These are phyloP conservation scores for Pythium aquatile DNA, from an alignment of 352 stramenopile species.

Conservation along the genomic window DNA sequence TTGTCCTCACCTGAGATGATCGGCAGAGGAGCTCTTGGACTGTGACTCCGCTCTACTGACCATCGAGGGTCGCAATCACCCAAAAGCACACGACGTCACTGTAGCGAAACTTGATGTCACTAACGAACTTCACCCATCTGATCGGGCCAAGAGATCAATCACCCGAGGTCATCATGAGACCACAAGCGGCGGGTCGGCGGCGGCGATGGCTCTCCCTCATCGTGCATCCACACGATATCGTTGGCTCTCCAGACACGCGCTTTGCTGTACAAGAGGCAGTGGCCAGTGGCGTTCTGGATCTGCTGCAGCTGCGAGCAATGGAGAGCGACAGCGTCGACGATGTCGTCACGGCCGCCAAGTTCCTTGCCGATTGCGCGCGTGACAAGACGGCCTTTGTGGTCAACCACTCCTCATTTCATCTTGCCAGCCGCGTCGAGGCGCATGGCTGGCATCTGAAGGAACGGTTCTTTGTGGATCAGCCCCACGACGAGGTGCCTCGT, in stretches of 20 bases:
- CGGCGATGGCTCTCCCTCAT: constrained; percentile 28
- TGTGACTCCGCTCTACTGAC: constrained; percentile 7
- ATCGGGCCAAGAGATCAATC: background rate
- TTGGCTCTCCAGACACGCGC: constrained; percentile 5
- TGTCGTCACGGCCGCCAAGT: constrained; percentile 8
- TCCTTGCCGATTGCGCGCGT: background rate
- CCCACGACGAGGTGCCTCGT: background rate
- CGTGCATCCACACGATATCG: constrained; percentile 29
- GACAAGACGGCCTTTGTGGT: constrained; percentile 7
- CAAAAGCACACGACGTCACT: constrained; percentile 21
- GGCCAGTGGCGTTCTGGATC: constrained; percentile 22
- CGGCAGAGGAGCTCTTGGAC: constrained; percentile 4
- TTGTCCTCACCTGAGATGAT: background rate
- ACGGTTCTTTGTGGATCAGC: constrained; percentile 1
- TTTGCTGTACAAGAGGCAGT: background rate
- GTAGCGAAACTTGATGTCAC: background rate
- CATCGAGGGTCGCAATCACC: constrained; percentile 28
- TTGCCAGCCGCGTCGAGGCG: background rate
- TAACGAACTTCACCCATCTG: background rate
- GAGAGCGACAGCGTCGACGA: constrained; percentile 12
- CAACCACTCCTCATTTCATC: constrained; percentile 20
- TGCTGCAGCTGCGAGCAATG: constrained; percentile 32
- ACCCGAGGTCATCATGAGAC: background rate
- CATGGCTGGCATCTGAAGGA: constrained; percentile 29
- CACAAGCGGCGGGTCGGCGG: background rate